Base-by-base conservation (phyloP, 2,329 filamentous ascomycete species). In the Fusarium stilboides region DNA sequence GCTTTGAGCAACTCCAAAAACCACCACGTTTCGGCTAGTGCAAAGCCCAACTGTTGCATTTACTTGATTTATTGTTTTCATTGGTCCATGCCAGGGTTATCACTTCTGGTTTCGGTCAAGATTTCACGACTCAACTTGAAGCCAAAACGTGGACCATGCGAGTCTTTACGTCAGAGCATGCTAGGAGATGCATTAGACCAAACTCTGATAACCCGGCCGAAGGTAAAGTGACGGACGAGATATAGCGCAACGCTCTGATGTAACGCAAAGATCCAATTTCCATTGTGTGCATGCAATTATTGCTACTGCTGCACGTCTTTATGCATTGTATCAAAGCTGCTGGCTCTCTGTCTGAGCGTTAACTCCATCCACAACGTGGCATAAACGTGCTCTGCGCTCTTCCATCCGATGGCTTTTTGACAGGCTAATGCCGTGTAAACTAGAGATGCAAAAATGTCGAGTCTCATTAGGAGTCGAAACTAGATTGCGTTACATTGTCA, bases 161-260 rank as follows among this genome's bases (percentile, higher is more conserved):
- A 46, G 19, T 36, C 62, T 54, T 70, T 69, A 69, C 66, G 66
- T 69, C 66, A 69, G 54, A 52, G 37, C 36, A 51, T 55, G 24
- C 31, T 54, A 36, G 33, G 15, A 50, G 44, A 22, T 64, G 64
- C 57, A 39, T 70, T 70, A 70, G 66, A 15, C 44, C 62, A 55
- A 69, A 70, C 62, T 58, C 54, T 62, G 66, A 63, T 63, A 49
- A 67, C 62, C 61, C 52, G 49, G 66, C 57, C 66, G 66, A 70
- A 58, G 20, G n/a, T 13, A 40, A 45, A 45, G n/a, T 28, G 33
- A 36, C 47, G 37, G 53, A 50, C n/a, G 36, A 53, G 53, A 65
- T 49, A 37, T 31, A 57, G n/a, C 57, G 45, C 58, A 68, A 63
- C 52, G 42, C 53, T 49, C 39, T 52, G 36, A 66, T 65, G 44